Evolutionary conservation across 306 rosid genomes (phyloP), one percentile per base, ranked within the genome.

Genomic region (Ziziphus jujuba): DNA sequence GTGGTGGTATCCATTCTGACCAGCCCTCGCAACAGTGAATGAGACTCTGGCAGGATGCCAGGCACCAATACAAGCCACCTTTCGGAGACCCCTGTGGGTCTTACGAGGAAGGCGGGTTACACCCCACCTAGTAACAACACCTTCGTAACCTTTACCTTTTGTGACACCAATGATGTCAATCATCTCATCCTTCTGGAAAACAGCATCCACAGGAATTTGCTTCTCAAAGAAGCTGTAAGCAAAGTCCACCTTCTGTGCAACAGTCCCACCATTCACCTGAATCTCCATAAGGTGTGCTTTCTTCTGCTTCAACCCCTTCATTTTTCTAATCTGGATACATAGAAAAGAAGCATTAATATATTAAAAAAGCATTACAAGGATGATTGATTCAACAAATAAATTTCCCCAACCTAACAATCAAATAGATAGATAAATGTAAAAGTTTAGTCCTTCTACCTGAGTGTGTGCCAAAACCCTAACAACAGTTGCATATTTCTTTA

Each of bases 41-140:
- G 97, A 90, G 34, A 90, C 97, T 70, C 97, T 85, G 0, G 97
- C 95, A 72, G 95, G 97, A 80, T 90, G 97, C 95, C 97, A 90
- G 5, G 97, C 97, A 72, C 97, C 97, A 76, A 90, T 90, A 90
- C 97, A 90, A 0, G 97, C 97, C 5, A 90, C 97, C 85, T 90
- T 90, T 76, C 97, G 78, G 74, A 90, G 73, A 80, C 97, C 97
- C 75, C 97, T 82, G 67, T 87, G 97, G 35, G 97, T 87, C 85
- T 87, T 90, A 4, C 95, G 95, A 33, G 97, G 97, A 63, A 90
- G 97, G 1, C 97, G 88, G 0, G 97, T 90, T 17, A 90, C 97
- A 70, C 97, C 97, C 97, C 95, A 90, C 34, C 95, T 84, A 9
- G 97, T 90, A 1, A 90, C 97, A 25, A 90, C 97, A 72, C 95